Percentiles rank a stretch among this genome's conserved stretches.
Conservation (phyloP, 1,139 yeast genomes). For the Yamadazyma diospyri region DNA sequence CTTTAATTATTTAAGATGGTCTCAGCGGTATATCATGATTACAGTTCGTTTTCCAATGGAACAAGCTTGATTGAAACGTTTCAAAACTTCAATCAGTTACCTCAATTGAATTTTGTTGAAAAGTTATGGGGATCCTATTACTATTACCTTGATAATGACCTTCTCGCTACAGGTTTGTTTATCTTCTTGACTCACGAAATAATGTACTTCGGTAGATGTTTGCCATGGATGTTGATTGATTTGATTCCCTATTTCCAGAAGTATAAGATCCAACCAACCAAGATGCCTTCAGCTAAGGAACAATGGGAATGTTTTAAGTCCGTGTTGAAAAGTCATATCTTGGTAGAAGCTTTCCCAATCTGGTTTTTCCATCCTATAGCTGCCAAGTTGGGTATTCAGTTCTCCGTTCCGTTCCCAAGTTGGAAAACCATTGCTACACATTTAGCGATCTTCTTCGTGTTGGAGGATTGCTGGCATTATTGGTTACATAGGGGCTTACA, state of each 20-base stretch:
- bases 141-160: constrained; percentile 38
- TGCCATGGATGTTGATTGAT: constrained; percentile 47
- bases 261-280: constrained; percentile 43
- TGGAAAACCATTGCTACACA: constrained; percentile 27
- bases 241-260: constrained; percentile 38
- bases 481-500: constrained; percentile 46
- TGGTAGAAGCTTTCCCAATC: constrained; percentile 46
- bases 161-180: constrained; percentile 45
- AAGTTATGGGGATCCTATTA: constrained; percentile 44
- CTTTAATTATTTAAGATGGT: constrained; percentile 2
- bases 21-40: constrained; percentile 38
- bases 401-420: constrained; percentile 40
- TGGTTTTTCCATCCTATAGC: constrained; percentile 49
- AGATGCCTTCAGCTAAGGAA: constrained; percentile 38
- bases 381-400: constrained; percentile 35
- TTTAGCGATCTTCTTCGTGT: constrained; percentile 37
- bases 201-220: constrained; percentile 43
- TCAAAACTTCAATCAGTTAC: constrained; percentile 32
- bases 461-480: constrained; percentile 49
- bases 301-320: constrained; percentile 49
- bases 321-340: constrained; percentile 41
- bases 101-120: constrained; percentile 29
- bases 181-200: constrained; percentile 41
- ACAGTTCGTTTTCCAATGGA: constrained; percentile 36
- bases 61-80: constrained; percentile 37